Evolutionary conservation across 805 yeast genomes (phyloP).

Genomic region (Barnettozyma siamensis): DNA sequence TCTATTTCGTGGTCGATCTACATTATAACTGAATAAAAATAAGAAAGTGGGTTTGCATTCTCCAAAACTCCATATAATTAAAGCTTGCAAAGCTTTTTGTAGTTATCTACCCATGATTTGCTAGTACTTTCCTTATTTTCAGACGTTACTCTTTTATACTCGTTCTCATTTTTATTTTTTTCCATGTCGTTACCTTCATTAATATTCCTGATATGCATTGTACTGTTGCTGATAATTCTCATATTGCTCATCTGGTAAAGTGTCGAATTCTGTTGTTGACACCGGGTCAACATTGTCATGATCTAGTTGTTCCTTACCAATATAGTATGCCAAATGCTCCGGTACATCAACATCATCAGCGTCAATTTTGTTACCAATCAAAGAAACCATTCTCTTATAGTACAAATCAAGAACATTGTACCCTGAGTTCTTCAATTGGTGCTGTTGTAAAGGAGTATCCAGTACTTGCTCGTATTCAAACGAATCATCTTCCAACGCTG

Average conservation of each 20-base stretch:
- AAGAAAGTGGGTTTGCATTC: too few relatives aligned
- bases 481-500: constrained; percentile 11
- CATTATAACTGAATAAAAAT: background rate
- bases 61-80: too few relatives aligned
- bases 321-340: constrained; percentile 7
- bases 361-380: constrained; percentile 36
- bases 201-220: background rate
- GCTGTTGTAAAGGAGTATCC: constrained; percentile 16
- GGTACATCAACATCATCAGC: constrained; percentile 10
- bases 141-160: background rate
- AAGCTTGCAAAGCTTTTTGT: too few relatives aligned
- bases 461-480: background rate
- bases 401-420: constrained; percentile 41
- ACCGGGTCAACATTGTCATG: background rate
- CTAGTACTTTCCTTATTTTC: background rate
- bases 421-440: constrained; percentile 24
- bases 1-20: background rate
- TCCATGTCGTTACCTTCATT: background rate
- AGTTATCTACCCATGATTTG: too few relatives aligned
- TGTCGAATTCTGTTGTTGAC: constrained; percentile 26
- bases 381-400: constrained; percentile 42
- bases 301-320: constrained; percentile 4
- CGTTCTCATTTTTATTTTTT: background rate
- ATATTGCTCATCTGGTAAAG: constrained; percentile 18
- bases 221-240: constrained; percentile 1